Conservation (phyloP, 148 eudicot genomes). For the Heliosperma pusillum region DNA sequence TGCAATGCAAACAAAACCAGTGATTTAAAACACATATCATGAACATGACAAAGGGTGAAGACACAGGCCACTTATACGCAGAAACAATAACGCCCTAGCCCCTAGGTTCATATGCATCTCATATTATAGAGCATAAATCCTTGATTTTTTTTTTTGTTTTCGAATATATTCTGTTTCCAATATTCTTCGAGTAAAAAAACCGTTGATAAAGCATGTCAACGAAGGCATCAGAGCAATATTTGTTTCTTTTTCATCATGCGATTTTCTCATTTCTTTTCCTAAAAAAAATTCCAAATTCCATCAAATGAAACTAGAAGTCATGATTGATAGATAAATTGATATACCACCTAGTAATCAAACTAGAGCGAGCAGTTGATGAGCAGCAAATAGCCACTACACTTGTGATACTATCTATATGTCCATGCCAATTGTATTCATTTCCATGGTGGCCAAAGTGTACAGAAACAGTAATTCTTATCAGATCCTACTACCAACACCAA, state of each 20-base stretch:
- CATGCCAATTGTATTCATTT: not conserved
- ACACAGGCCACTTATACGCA: not conserved
- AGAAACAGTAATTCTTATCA: not conserved
- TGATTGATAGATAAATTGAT: not conserved
- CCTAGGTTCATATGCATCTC: not conserved
- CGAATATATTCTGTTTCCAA: not conserved
- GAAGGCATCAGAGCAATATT: not conserved
- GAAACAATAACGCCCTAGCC: not conserved
- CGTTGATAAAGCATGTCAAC: not conserved
- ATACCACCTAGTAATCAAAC: not conserved
- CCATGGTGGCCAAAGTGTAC: not conserved
- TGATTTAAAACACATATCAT: not conserved
- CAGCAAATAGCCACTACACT: not conserved
- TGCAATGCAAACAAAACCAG: not conserved
- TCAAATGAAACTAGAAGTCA: not conserved
- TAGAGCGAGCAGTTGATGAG: not conserved
- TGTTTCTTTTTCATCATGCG: not conserved
- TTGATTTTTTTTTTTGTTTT: not conserved
- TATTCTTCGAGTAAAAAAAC: not conserved
- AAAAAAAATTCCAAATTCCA: not conserved
- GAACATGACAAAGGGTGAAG: not conserved
- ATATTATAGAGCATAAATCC: not conserved
- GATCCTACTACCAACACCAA: not conserved
- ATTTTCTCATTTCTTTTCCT: not conserved
- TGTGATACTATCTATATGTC: not conserved